Base-by-base conservation (phyloP, 139 green algal species). In the Chlorella vulgaris region DNA sequence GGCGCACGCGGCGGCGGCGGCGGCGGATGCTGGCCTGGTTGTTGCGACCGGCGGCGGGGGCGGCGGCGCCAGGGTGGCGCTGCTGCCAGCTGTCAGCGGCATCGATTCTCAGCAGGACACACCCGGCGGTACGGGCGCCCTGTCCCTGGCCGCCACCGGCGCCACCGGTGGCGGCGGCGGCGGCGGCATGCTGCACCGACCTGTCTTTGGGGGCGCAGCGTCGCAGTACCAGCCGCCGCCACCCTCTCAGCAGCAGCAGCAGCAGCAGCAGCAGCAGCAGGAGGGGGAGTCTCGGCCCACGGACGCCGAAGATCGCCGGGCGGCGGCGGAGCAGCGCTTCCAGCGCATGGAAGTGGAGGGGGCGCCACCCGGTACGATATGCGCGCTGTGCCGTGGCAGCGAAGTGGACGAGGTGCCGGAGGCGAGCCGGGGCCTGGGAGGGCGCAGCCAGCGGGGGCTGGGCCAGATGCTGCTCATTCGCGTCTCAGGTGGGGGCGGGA, bases 321-420 rank as follows among this genome's bases (percentile, higher is more conserved):
- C 58, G 73, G 35, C 38, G 36, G 73, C 73, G 24, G 73, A 79
- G 73, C 42, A 60, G 26, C 73, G 73, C 35, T 69, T 79, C 42
- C 74, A 83, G 55, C 51, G n/a, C 31, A 36, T 60, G 74, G 58
- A 80, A 36, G 51, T 21, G 33, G 31, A 69, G 28, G 78, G 78
- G 2, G 83, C 83, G 28, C 83, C 83, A 2, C 40, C 39, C 4
- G 83, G 73, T 65, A 82, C 83, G 10, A 80, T 51, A 73, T 87
- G 62, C 55, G 69, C 82, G 38, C 73, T 89, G 73, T 89, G 82
- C 58, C 73, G 83, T 55, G 4, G 51, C 61, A 60, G 35, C 40
- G 43, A 83, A 24, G 50, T 35, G 39, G 66, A 78, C n/a, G 68
- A 62, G 26, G 74, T 69, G 7, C 35, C 36, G 0, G 74, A 69